Percentiles rank a stretch among this genome's conserved stretches.
Conservation (phyloP, 176 grass and related monocot species). For the Oryza officinalis region DNA sequence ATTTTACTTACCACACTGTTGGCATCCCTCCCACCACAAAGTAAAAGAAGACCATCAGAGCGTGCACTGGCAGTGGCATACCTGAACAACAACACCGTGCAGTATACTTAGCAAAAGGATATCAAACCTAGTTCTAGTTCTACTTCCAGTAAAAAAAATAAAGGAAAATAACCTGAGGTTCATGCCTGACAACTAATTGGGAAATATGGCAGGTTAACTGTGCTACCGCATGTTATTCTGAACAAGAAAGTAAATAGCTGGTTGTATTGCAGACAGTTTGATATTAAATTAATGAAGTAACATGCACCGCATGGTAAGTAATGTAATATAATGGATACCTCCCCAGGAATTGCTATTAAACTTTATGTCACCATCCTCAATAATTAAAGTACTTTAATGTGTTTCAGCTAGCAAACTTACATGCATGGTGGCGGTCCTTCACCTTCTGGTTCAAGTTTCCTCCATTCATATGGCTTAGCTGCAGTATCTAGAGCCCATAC, state of each 20-base stretch:
- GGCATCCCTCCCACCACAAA: conserved; percentile 96
- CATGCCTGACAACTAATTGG: conserved; percentile 34
- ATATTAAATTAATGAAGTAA: conserved; percentile 18
- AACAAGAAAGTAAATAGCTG: conserved; percentile 40
- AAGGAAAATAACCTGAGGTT: conserved; percentile 30
- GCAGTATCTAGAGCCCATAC: conserved; percentile 99
- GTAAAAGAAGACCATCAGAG: conserved; percentile 97
- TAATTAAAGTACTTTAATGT: conserved; percentile 12
- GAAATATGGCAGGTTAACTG: conserved; percentile 29
- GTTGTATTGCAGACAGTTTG: conserved; percentile 28
- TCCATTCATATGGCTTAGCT: conserved; percentile 99
- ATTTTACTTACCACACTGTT: conserved; percentile 87
- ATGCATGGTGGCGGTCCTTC: conserved; percentile 99
- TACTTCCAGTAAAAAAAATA: conserved; percentile 20
- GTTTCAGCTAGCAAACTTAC: conserved; percentile 55
- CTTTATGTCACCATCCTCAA: conserved; percentile 5
- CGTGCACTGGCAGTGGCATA: conserved; percentile 99
- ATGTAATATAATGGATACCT: conserved; percentile 3
- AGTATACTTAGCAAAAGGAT: conserved; percentile 29
- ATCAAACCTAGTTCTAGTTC: conserved; percentile 11
- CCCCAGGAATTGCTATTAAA: conserved; percentile 7
- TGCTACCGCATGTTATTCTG: conserved; percentile 30
- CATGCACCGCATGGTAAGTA: conserved; percentile 5
- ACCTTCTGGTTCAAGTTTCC: conserved; percentile 99
- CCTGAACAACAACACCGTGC: conserved; percentile 57